Percentiles rank a stretch among this genome's conserved stretches.
phyloP scores from a whole-genome alignment of 306 rosid genomes.

The Trifolium dubium region DNA sequence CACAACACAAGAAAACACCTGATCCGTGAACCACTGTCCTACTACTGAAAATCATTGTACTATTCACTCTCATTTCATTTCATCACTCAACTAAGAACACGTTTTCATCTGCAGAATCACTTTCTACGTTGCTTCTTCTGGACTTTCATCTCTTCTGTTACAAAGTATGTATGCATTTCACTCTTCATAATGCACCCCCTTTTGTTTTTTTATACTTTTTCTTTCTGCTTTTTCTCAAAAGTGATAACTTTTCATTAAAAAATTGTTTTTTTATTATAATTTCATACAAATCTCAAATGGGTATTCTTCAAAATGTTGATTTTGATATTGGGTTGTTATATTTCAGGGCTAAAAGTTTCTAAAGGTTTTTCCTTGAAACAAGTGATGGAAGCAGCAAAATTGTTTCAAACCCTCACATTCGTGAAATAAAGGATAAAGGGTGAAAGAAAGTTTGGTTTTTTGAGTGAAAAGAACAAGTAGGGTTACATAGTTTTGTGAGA shows the following conservation, averaged over 20 bases:
- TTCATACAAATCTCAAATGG: constrained; percentile 44
- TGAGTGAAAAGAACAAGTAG: constrained; percentile 24
- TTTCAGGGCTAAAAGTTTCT: constrained; percentile 40
- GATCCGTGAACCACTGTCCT: constrained; percentile 62
- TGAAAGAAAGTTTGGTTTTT: constrained; percentile 27
- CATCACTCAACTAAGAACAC: constrained; percentile 37
- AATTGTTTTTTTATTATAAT: neutral
- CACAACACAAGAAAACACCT: constrained; percentile 51
- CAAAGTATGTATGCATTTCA: constrained; percentile 46
- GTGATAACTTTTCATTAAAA: constrained; percentile 35
- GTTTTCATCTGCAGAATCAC: constrained; percentile 39
- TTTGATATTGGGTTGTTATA: constrained; percentile 40
- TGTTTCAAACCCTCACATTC: constrained; percentile 32
- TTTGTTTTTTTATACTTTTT: constrained; percentile 52
- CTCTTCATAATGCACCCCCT: constrained; percentile 44
- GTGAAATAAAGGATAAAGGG: constrained; percentile 42
- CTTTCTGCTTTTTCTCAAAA: constrained; percentile 36
- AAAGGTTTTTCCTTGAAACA: constrained; percentile 31
- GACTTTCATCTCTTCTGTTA: constrained; percentile 28
- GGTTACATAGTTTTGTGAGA: constrained; percentile 38
- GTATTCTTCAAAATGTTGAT: constrained; percentile 41
- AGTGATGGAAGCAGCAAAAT: constrained; percentile 16
- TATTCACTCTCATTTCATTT: constrained; percentile 17
- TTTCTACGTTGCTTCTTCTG: constrained; percentile 45
- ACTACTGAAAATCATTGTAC: constrained; percentile 26